These are phyloP conservation scores for Apiotrichum gracile DNA, from an alignment of 1,284 basidiomycete species.

Conservation along the genomic window DNA sequence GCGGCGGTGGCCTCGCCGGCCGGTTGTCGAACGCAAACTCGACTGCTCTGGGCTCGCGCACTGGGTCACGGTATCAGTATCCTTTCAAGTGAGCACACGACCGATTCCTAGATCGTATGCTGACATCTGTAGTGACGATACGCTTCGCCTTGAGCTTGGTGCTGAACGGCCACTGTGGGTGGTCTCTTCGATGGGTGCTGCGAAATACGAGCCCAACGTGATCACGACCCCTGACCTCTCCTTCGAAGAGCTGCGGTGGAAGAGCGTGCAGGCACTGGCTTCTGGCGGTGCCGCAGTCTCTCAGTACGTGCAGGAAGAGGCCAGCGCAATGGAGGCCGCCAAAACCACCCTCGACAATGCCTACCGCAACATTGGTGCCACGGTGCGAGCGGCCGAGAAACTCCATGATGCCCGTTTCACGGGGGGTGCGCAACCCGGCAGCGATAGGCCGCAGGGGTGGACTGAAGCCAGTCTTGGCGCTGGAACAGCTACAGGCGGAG, in stretches of 20 bases:
- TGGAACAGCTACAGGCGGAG: neutral
- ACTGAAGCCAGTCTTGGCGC: slow-evolving; percentile 24
- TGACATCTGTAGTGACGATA: slow-evolving; percentile 26
- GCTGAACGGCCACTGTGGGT: slow-evolving; percentile 62
- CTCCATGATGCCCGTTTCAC: slow-evolving; percentile 37
- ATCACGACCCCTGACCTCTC: slow-evolving; percentile 66
- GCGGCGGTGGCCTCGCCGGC: too few species aligned
- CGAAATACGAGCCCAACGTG: slow-evolving; percentile 67
- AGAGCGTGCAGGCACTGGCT: slow-evolving; percentile 55
- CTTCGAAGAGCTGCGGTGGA: slow-evolving; percentile 71
- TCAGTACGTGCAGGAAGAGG: slow-evolving; percentile 34
- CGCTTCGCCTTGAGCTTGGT: slow-evolving; percentile 30
- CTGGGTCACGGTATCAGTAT: slow-evolving; percentile 11
- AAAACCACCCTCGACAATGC: slow-evolving; percentile 25
- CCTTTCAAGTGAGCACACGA: slow-evolving; percentile 37
- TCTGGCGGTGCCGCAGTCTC: slow-evolving; percentile 1
- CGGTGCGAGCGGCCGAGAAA: slow-evolving; percentile 25
- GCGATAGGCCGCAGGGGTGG: slow-evolving; percentile 25
- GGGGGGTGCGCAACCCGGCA: slow-evolving; percentile 13
- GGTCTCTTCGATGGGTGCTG: slow-evolving; percentile 67
- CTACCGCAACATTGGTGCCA: slow-evolving; percentile 21
- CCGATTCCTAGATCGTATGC: neutral
- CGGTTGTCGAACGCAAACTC: slow-evolving; percentile 12
- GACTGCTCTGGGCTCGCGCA: slow-evolving; percentile 15
- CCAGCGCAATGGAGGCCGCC: slow-evolving; percentile 19